Evolutionary conservation across 768 basidiomycete species (phyloP).

Genomic region (Epithele typhae): DNA sequence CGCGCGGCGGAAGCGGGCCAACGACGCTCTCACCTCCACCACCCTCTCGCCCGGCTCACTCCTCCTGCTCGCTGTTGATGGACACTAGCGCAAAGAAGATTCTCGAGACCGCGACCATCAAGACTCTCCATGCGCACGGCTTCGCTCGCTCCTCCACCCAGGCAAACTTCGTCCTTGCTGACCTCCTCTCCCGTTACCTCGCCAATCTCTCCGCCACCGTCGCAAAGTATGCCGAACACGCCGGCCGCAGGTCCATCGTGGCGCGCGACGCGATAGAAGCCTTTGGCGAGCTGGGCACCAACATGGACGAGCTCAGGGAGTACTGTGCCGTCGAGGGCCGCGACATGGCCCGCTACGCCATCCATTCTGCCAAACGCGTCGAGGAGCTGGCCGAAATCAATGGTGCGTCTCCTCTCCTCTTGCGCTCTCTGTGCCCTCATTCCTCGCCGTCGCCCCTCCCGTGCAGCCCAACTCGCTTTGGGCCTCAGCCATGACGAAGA

Average conservation of each 20-base stretch:
- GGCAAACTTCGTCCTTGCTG: constrained; percentile 66
- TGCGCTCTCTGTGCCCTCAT: constrained; percentile 24
- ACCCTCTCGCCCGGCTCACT: neutral
- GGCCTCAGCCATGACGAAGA: constrained; percentile 53
- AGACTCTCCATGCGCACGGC: constrained; percentile 71
- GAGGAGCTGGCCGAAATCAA: constrained; percentile 74
- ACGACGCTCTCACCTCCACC: neutral
- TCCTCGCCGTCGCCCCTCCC: neutral
- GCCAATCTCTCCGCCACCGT: constrained; percentile 60
- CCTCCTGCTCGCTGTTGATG: constrained; percentile 30
- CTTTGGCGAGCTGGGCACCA: constrained; percentile 72
- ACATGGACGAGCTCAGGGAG: constrained; percentile 62
- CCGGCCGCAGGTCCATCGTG: constrained; percentile 58
- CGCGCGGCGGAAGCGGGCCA: neutral
- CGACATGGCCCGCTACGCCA: constrained; percentile 65
- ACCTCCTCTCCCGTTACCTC: constrained; percentile 73
- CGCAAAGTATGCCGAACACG: constrained; percentile 70
- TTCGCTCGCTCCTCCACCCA: constrained; percentile 76
- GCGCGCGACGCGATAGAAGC: constrained; percentile 59
- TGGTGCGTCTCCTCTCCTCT: constrained; percentile 37
- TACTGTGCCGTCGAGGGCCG: constrained; percentile 63
- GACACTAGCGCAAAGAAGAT: constrained; percentile 54
- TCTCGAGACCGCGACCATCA: constrained; percentile 62
- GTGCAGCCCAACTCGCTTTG: constrained; percentile 52
- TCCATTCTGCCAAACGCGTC: constrained; percentile 56